Conservation (phyloP, 1,284 basidiomycete species). For the Quambalaria eucalypti region DNA sequence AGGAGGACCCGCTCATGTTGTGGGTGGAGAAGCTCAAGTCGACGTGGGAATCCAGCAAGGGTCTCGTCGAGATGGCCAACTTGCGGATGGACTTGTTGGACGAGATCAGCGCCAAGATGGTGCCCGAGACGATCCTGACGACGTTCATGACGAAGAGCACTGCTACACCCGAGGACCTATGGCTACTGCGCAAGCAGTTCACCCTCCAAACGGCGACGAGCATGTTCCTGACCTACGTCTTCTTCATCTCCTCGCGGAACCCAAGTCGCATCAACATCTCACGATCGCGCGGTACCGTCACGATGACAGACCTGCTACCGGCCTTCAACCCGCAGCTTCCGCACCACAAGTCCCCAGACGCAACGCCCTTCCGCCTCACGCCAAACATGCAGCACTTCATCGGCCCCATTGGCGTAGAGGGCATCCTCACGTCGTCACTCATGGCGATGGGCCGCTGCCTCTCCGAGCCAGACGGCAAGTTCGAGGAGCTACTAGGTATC, state of each 20-base stretch:
- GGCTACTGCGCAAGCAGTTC: slow-evolving; percentile 96
- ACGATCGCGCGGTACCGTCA: slow-evolving; percentile 52
- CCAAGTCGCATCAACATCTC: slow-evolving; percentile 83
- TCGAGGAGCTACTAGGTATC: slow-evolving; percentile 78
- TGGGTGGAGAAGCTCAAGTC: slow-evolving; percentile 46
- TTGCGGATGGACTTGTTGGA: slow-evolving; percentile 82
- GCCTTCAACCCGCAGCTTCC: slow-evolving; percentile 56
- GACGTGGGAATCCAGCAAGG: slow-evolving; percentile 9
- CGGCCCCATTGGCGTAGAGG: slow-evolving; percentile 80
- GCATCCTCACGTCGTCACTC: slow-evolving; percentile 72
- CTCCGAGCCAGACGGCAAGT: slow-evolving; percentile 80
- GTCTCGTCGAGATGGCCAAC: slow-evolving; percentile 57
- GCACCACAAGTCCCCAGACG: slow-evolving; percentile 68
- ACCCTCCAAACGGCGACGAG: slow-evolving; percentile 77
- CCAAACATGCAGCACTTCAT: slow-evolving; percentile 93
- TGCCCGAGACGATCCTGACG: slow-evolving; percentile 78
- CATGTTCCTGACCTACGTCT: slow-evolving; percentile 84
- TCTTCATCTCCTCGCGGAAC: slow-evolving; percentile 73
- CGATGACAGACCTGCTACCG: slow-evolving; percentile 43
- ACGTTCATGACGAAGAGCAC: slow-evolving; percentile 86
- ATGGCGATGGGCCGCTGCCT: slow-evolving; percentile 84
- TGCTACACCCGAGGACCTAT: slow-evolving; percentile 74
- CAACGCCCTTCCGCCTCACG: slow-evolving; percentile 91
- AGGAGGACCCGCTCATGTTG: slow-evolving; percentile 65
- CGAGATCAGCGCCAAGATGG: slow-evolving; percentile 77